Evolutionary conservation across 805 yeast genomes (phyloP).

Genomic region (Candida ipomoeae): DNA sequence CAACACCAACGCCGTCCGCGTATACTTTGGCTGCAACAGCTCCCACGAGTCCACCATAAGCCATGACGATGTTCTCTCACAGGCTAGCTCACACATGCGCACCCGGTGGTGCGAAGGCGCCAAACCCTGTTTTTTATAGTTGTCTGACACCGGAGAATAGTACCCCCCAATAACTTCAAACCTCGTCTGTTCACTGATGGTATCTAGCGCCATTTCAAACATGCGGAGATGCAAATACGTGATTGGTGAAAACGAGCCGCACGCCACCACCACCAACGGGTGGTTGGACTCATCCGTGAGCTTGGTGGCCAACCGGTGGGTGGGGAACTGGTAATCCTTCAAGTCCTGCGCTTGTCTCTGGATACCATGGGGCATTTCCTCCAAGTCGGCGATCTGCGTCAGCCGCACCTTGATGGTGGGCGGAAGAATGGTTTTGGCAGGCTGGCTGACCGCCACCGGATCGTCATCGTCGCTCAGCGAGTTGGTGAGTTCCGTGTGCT

Average conservation of each 20-base stretch:
- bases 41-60: conserved; percentile 99
- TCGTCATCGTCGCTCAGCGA: conserved; percentile 41
- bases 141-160: conserved; percentile 91
- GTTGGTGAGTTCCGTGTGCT: conserved; percentile 50
- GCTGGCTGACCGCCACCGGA: not conserved
- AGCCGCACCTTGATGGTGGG: conserved; percentile 45
- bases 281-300: conserved; percentile 70
- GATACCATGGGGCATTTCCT: conserved; percentile 95
- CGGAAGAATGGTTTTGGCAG: conserved; percentile 27
- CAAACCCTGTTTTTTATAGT: conserved; percentile 87
- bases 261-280: conserved; percentile 92
- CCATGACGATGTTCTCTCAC: conserved; percentile 96
- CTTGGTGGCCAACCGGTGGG: conserved; percentile 72
- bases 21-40: conserved; percentile 82
- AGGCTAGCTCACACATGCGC: conserved; percentile 96
- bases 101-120: conserved; percentile 89
- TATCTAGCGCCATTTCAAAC: conserved; percentile 98
- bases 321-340: conserved; percentile 74
- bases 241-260: conserved; percentile 95
- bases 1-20: conserved; percentile 90
- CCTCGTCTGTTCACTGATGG: conserved; percentile 83
- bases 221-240: conserved; percentile 92
- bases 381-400: conserved; percentile 83
- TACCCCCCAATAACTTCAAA: conserved; percentile 96
- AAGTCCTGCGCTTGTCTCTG: conserved; percentile 77